Evolutionary conservation across 768 basidiomycete species (phyloP).

Genomic region (Russula abietina): DNA sequence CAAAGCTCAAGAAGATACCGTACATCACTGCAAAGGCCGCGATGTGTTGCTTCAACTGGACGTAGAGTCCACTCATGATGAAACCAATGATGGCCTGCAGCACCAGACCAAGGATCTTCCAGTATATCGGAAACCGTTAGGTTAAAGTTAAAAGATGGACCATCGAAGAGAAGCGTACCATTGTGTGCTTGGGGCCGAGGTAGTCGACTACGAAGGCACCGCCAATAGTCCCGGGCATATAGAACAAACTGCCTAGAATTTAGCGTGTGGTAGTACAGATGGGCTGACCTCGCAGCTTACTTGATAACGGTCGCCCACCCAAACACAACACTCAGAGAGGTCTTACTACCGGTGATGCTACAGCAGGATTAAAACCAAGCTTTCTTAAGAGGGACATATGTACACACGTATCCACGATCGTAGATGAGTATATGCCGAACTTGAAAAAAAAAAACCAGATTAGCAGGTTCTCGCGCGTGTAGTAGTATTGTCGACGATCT

Average conservation of each 20-base stretch:
- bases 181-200: constrained; percentile 68
- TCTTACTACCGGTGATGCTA: constrained; percentile 53
- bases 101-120: constrained; percentile 72
- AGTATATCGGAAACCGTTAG: constrained; percentile 3
- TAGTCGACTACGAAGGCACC: constrained; percentile 75
- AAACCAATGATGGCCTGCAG: constrained; percentile 74
- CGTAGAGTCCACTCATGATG: constrained; percentile 82
- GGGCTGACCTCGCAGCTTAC: constrained; percentile 37
- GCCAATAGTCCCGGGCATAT: constrained; percentile 63
- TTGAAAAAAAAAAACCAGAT: too few relatives aligned
- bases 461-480: constrained; percentile 8
- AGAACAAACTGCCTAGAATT: constrained; percentile 43
- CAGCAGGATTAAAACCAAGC: not conserved
- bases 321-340: constrained; percentile 55
- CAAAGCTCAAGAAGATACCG: constrained; percentile 85
- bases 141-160: not conserved
- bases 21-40: constrained; percentile 83
- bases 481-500: constrained; percentile 25
- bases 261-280: constrained; percentile 35
- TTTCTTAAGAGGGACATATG: not conserved
- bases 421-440: constrained; percentile 80
- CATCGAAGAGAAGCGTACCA: constrained; percentile 40
- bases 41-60: constrained; percentile 51
- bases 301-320: constrained; percentile 86
- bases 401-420: constrained; percentile 58